These are phyloP conservation scores for Oxyria digyna DNA, from an alignment of 148 eudicot genomes.

Conservation along the genomic window DNA sequence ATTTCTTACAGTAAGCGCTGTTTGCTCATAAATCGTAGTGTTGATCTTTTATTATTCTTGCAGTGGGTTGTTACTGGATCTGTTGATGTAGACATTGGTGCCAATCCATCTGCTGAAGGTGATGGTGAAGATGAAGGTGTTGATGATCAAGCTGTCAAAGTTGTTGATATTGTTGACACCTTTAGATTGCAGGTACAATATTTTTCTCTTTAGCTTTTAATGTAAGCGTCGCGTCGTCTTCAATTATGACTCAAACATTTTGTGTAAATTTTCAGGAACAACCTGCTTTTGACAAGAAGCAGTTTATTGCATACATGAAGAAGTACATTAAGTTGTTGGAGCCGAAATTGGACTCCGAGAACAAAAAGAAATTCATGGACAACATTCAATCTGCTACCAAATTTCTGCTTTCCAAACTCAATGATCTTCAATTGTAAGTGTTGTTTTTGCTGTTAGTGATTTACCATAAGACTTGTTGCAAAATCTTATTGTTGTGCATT, in stretches of 20 bases:
- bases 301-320: slow-evolving; percentile 36
- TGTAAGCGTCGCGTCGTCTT: background rate
- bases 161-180: slow-evolving; percentile 63
- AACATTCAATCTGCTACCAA: slow-evolving; percentile 42
- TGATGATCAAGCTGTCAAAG: slow-evolving; percentile 45
- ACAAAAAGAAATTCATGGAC: slow-evolving; percentile 40
- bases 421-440: slow-evolving; percentile 61
- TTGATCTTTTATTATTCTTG: background rate
- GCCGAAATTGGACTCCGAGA: slow-evolving; percentile 35
- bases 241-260: background rate
- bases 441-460: background rate
- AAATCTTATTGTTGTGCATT: background rate
- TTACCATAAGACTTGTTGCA: background rate
- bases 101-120: slow-evolving; percentile 91
- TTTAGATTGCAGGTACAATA: slow-evolving; percentile 48
- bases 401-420: slow-evolving; percentile 43
- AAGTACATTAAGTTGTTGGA: slow-evolving; percentile 49
- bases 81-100: slow-evolving; percentile 73
- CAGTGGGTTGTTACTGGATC: no score
- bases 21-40: no score
- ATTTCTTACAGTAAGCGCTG: no score
- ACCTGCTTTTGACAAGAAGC: slow-evolving; percentile 58
- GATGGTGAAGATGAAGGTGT: slow-evolving; percentile 62
- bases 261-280: slow-evolving; percentile 28
- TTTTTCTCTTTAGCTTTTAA: background rate